Conservation (phyloP, 306 rosid species). For the Ziziphus jujuba region DNA sequence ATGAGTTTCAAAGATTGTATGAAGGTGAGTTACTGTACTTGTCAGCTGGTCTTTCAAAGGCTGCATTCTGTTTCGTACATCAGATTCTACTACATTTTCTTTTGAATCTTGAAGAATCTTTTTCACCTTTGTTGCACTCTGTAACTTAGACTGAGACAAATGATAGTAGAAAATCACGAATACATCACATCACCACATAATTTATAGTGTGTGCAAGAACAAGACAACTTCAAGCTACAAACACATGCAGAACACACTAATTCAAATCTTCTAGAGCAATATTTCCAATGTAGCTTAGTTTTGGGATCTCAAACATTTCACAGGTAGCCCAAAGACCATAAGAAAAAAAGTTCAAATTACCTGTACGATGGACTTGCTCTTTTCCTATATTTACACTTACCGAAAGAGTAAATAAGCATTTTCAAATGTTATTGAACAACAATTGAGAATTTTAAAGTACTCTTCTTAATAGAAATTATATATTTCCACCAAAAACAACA, state of each 20-base stretch:
- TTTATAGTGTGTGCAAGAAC: too few species aligned
- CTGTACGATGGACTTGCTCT: too few species aligned
- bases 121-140: conserved; percentile 78
- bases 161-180: conserved; percentile 24
- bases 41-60: conserved; percentile 75
- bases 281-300: too few species aligned
- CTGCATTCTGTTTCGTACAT: conserved; percentile 77
- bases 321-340: too few species aligned
- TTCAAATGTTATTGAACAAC: neutral
- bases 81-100: conserved; percentile 79
- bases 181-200: conserved; percentile 6
- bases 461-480: too few species aligned
- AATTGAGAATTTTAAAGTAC: too few species aligned
- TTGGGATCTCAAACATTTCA: too few species aligned
- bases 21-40: conserved; percentile 67
- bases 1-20: conserved; percentile 61
- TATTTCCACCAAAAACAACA: neutral
- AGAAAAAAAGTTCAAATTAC: too few species aligned
- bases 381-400: neutral
- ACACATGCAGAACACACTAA: too few species aligned
- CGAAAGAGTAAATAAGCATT: neutral
- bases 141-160: conserved; percentile 72
- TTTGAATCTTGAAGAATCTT: conserved; percentile 96
- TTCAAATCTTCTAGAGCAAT: too few species aligned
- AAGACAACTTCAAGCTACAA: neutral